Conservation (phyloP, 352 stramenopile genomes). For the Phytophthora kernoviae region DNA sequence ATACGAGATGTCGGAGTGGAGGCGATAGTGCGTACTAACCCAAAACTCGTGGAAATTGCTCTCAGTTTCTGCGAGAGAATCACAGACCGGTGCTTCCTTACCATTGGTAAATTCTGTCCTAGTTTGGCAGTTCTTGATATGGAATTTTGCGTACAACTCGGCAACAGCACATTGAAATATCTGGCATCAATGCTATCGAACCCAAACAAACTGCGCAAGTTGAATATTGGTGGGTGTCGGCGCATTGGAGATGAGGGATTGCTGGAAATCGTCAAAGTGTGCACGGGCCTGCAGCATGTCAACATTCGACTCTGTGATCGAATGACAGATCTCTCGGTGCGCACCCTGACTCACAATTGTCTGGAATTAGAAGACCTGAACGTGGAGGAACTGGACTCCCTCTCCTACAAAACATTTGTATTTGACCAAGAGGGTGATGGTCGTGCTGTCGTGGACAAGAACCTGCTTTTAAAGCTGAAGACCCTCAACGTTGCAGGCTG, state of each 20-base stretch:
- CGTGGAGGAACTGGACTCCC: conserved; percentile 77
- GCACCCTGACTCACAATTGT: conserved; percentile 82
- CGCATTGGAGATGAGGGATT: conserved; percentile 83
- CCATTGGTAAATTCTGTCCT: conserved; percentile 53
- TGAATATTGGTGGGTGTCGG: conserved; percentile 84
- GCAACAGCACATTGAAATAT: conserved; percentile 57
- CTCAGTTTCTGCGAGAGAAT: conserved; percentile 73
- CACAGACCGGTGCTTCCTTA: conserved; percentile 65
- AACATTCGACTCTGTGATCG: conserved; percentile 84
- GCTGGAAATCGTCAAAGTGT: conserved; percentile 62
- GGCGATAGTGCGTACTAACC: conserved; percentile 53
- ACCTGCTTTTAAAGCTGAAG: conserved; percentile 67
- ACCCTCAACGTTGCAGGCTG: conserved; percentile 75
- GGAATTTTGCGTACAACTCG: conserved; percentile 70
- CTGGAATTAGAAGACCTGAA: conserved; percentile 79
- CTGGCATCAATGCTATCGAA: conserved; percentile 51
- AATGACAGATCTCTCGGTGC: conserved; percentile 80
- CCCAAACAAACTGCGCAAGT: conserved; percentile 50
- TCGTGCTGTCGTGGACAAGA: conserved; percentile 75
- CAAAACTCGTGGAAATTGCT: conserved; percentile 56
- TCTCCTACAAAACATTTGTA: conserved; percentile 80
- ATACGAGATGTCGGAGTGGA: conserved; percentile 84
- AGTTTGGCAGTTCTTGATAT: conserved; percentile 50
- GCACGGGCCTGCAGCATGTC: conserved; percentile 63
- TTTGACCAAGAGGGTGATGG: conserved; percentile 89